Conservation (phyloP, 2,329 filamentous ascomycete genomes). For the Calonectria ilicicola region DNA sequence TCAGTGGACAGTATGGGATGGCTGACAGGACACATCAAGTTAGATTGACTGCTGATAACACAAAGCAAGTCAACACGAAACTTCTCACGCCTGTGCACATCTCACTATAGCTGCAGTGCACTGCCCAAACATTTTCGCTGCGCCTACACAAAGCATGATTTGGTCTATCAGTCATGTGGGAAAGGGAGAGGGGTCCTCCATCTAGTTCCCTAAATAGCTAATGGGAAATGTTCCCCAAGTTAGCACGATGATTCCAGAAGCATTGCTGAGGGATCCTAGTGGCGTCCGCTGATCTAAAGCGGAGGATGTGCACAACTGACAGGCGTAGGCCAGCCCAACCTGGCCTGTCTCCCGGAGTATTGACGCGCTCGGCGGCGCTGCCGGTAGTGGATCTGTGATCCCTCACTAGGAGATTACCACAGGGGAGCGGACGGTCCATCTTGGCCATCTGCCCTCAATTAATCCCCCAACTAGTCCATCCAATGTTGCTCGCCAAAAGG, state of each 20-base stretch:
- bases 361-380: constrained; percentile 9
- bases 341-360: not conserved
- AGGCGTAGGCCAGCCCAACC: constrained; percentile 14
- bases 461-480: not conserved
- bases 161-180: constrained; percentile 19
- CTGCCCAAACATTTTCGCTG: constrained; percentile 28
- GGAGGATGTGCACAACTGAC: constrained; percentile 23
- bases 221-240: constrained; percentile 20
- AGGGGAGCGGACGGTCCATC: constrained; percentile 16
- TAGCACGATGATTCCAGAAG: constrained; percentile 36
- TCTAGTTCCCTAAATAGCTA: constrained; percentile 31
- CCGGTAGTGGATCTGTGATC: constrained; percentile 15
- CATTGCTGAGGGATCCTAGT: constrained; percentile 26
- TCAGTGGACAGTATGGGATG: constrained; percentile 24
- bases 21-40: constrained; percentile 16
- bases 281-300: not conserved
- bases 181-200: not conserved
- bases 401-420: constrained; percentile 24
- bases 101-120: not conserved
- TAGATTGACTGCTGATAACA: not conserved
- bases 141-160: constrained; percentile 6
- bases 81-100: not conserved
- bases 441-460: not conserved
- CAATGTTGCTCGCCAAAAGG: not conserved
- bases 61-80: not conserved